phyloP scores from a whole-genome alignment of 768 basidiomycete species.

The Imleria badia region DNA sequence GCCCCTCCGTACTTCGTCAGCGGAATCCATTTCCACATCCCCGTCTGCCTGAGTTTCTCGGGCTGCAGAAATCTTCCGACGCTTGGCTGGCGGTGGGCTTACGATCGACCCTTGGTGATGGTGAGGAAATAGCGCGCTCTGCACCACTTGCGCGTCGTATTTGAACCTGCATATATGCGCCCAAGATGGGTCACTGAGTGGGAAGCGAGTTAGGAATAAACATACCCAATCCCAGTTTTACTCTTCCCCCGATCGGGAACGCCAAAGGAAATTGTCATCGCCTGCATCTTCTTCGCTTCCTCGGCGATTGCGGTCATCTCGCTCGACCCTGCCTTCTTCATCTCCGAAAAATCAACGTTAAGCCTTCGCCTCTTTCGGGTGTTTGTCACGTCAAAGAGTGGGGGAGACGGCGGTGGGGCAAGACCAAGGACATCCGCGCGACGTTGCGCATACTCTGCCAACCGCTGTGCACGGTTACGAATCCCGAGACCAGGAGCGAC shows the following conservation, averaged over 20 bases:
- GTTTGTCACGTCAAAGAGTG: slow-evolving; percentile 36
- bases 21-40: slow-evolving; percentile 9
- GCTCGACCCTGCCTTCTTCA: slow-evolving; percentile 20
- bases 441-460: slow-evolving; percentile 65
- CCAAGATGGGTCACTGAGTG: not conserved
- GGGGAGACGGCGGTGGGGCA: slow-evolving; percentile 24
- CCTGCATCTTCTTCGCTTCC: slow-evolving; percentile 42
- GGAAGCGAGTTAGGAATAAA: slow-evolving; percentile 5
- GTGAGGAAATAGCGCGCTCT: slow-evolving; percentile 45
- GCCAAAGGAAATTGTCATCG: slow-evolving; percentile 51
- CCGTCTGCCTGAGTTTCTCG: slow-evolving; percentile 8
- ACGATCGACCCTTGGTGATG: slow-evolving; percentile 14
- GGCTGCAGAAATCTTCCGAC: slow-evolving; percentile 23
- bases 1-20: slow-evolving; percentile 12
- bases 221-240: slow-evolving; percentile 46
- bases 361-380: slow-evolving; percentile 30
- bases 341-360: slow-evolving; percentile 25
- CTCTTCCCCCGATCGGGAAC: slow-evolving; percentile 30
- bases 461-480: slow-evolving; percentile 64
- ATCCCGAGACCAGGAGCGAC: slow-evolving; percentile 53
- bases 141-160: slow-evolving; percentile 46
- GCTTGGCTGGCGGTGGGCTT: slow-evolving; percentile 22
- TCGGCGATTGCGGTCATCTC: slow-evolving; percentile 29
- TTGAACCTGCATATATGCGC: slow-evolving; percentile 43
- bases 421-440: slow-evolving; percentile 45